phyloP scores from a whole-genome alignment of 371 early-diverging fungal species.

The Entomophthora muscae region DNA sequence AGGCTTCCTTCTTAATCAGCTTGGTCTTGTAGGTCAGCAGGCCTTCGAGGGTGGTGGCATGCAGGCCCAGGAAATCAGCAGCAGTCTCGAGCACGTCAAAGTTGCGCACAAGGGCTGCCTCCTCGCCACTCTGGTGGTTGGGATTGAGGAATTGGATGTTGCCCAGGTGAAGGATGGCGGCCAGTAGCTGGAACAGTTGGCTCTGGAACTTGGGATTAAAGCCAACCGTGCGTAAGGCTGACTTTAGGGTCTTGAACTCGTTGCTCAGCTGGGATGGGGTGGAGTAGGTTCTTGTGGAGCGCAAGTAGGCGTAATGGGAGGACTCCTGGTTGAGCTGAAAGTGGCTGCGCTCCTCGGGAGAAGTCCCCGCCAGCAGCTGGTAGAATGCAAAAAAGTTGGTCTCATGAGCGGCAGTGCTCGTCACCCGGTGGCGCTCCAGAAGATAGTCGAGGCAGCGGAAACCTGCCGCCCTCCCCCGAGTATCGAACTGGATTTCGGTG shows the following conservation, averaged over 20 bases:
- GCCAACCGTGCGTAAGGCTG: constrained; percentile 62
- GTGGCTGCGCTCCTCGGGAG: constrained; percentile 28
- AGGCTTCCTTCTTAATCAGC: constrained; percentile 49
- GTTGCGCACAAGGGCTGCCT: constrained; percentile 56
- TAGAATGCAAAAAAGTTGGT: constrained; percentile 84
- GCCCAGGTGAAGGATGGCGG: constrained; percentile 79
- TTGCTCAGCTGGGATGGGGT: neutral
- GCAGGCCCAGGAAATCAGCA: constrained; percentile 73
- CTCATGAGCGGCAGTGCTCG: constrained; percentile 29
- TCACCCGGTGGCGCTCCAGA: constrained; percentile 65
- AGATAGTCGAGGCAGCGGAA: constrained; percentile 68
- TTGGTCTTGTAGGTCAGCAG: constrained; percentile 42
- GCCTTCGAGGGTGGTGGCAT: constrained; percentile 44
- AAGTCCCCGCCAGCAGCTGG: constrained; percentile 45
- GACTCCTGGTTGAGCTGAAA: constrained; percentile 28
- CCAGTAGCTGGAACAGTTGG: constrained; percentile 67
- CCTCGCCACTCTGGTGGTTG: constrained; percentile 27
- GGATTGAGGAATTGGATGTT: constrained; percentile 69
- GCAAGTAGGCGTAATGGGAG: constrained; percentile 29
- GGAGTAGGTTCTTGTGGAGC: constrained; percentile 12
- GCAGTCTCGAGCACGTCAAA: constrained; percentile 54
- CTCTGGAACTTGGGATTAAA: constrained; percentile 59
- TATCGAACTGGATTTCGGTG: constrained; percentile 72
- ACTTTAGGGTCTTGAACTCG: constrained; percentile 23
- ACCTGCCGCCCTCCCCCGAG: constrained; percentile 68